Conservation (phyloP, 208 protist species). For the Trypanosoma scelopori region DNA sequence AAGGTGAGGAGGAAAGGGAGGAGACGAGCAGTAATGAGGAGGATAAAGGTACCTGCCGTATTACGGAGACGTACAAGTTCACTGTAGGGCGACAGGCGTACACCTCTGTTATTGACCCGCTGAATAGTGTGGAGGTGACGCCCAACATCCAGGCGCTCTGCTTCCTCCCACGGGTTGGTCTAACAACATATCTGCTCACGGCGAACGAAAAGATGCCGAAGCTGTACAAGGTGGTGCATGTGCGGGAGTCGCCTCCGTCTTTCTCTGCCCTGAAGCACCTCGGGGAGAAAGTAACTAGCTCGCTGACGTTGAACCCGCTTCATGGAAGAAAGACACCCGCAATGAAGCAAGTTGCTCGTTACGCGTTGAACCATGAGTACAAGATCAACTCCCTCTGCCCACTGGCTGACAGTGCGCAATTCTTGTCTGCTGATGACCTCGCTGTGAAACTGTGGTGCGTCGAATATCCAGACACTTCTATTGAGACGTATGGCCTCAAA, state of each 20-base stretch:
- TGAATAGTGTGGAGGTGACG: slow-evolving; percentile 83
- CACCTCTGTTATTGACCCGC: slow-evolving; percentile 79
- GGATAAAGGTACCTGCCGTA: neutral
- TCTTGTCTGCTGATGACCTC: slow-evolving; percentile 83
- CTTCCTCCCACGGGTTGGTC: slow-evolving; percentile 66
- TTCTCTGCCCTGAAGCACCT: slow-evolving; percentile 76
- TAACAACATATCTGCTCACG: slow-evolving; percentile 68
- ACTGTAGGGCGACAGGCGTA: slow-evolving; percentile 71
- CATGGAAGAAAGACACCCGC: slow-evolving; percentile 33
- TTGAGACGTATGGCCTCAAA: slow-evolving; percentile 75
- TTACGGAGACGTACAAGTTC: slow-evolving; percentile 57
- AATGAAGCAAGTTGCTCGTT: slow-evolving; percentile 72
- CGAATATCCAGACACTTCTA: slow-evolving; percentile 82
- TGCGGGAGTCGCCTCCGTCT: slow-evolving; percentile 54
- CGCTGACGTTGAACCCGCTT: slow-evolving; percentile 36
- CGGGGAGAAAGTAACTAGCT: slow-evolving; percentile 43
- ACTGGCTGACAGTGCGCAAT: slow-evolving; percentile 70
- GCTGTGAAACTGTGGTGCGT: slow-evolving; percentile 86
- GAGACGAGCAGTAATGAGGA: neutral
- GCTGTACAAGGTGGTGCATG: slow-evolving; percentile 78
- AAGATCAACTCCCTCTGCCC: slow-evolving; percentile 83
- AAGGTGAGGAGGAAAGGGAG: slow-evolving; percentile 21
- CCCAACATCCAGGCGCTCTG: slow-evolving; percentile 70
- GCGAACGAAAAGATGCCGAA: slow-evolving; percentile 88
- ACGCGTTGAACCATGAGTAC: slow-evolving; percentile 85